phyloP scores from a whole-genome alignment of 2,329 filamentous ascomycete genomes.

The Trichophyton verrucosum region DNA sequence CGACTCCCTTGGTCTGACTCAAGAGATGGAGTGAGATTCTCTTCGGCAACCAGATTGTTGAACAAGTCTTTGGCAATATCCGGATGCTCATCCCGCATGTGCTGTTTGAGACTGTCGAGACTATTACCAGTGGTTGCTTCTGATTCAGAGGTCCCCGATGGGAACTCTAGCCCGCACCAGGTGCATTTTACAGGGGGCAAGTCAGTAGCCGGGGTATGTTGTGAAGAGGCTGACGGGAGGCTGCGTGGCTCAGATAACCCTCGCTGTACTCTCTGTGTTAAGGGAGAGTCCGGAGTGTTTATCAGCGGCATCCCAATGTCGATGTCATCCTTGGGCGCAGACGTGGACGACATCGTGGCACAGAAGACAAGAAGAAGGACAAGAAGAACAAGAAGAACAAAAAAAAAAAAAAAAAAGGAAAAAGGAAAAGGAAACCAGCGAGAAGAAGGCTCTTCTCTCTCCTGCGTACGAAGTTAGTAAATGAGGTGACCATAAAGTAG shows the following conservation, averaged over 20 bases:
- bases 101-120: conserved; percentile 22
- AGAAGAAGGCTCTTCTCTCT: not conserved
- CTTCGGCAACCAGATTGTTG: conserved; percentile 6
- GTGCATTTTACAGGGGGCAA: conserved; percentile 20
- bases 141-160: conserved; percentile 17
- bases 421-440: not conserved
- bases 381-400: not conserved
- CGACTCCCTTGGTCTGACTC: conserved; percentile 7
- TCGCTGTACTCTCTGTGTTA: not conserved
- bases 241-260: conserved; percentile 5
- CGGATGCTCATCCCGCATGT: conserved; percentile 25
- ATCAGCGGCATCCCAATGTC: not conserved
- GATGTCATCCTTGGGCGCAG: conserved; percentile 3
- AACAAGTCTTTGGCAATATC: conserved; percentile 15
- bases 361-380: not conserved
- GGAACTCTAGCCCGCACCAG: conserved; percentile 27
- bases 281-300: not conserved
- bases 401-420: not conserved
- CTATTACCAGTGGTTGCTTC: conserved; percentile 13
- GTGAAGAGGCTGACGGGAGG: conserved; percentile 5
- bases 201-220: conserved; percentile 3
- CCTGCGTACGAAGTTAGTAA: not conserved
- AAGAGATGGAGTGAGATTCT: conserved; percentile 6
- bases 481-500: not conserved
- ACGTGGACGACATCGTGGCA: conserved; percentile 1